phyloP scores from a whole-genome alignment of 2,329 filamentous ascomycete genomes.

The Cladophialophora bantiana region DNA sequence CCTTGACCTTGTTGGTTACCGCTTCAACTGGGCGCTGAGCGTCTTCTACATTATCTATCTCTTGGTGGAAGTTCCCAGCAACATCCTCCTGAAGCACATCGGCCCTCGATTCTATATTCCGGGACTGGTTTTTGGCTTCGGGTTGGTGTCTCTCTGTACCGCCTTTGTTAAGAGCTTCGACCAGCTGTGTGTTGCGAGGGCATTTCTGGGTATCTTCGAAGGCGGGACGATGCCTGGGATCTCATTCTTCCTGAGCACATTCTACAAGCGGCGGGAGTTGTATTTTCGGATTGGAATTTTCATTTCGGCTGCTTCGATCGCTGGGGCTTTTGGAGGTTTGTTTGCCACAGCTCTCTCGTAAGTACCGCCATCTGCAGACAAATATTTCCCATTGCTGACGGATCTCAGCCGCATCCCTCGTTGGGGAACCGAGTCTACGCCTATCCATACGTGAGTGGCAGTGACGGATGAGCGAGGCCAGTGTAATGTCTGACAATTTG shows the following conservation, averaged over 20 bases:
- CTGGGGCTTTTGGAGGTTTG: slow-evolving; percentile 60
- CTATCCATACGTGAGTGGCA: slow-evolving; percentile 33
- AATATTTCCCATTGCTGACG: background rate
- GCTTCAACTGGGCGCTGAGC: slow-evolving; percentile 49
- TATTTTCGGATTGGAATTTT: slow-evolving; percentile 55
- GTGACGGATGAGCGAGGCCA: background rate
- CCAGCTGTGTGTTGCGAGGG: slow-evolving; percentile 58
- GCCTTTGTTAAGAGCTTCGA: slow-evolving; percentile 59
- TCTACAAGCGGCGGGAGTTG: slow-evolving; percentile 56
- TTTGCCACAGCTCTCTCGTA: slow-evolving; percentile 59
- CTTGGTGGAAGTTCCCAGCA: slow-evolving; percentile 64
- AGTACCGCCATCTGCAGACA: slow-evolving; percentile 48
- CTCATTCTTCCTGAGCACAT: slow-evolving; percentile 69
- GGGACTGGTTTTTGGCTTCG: slow-evolving; percentile 41
- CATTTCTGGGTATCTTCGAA: slow-evolving; percentile 60
- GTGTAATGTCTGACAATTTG: background rate
- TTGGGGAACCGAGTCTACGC: slow-evolving; percentile 29
- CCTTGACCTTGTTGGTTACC: slow-evolving; percentile 54
- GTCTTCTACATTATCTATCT: slow-evolving; percentile 56
- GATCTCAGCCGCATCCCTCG: slow-evolving; percentile 29
- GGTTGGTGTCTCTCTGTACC: slow-evolving; percentile 52
- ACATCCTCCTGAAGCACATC: slow-evolving; percentile 63
- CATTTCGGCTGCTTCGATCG: slow-evolving; percentile 57
- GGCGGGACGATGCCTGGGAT: slow-evolving; percentile 46
- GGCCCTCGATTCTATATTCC: slow-evolving; percentile 51